Percentiles rank a stretch among this genome's conserved stretches.
phyloP scores from a whole-genome alignment of 805 yeast species.

The Starmerella geochares region DNA sequence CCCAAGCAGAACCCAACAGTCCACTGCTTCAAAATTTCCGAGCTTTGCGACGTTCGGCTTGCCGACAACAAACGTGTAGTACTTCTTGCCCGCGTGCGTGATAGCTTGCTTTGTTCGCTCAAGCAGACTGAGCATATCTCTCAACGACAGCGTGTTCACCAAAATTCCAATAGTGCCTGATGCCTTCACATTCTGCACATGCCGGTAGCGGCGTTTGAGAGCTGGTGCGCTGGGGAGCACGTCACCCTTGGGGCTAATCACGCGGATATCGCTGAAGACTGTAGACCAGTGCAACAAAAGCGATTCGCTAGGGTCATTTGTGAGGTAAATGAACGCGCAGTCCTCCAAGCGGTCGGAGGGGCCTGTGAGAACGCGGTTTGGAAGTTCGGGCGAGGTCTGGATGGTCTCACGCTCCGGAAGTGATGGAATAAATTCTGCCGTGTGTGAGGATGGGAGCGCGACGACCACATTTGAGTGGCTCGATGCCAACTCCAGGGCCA shows the following conservation, averaged over 20 bases:
- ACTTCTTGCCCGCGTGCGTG: constrained; percentile 72
- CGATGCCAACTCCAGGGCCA: constrained; percentile 30
- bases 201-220: constrained; percentile 70
- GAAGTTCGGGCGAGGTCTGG: constrained; percentile 6
- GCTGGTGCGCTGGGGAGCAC: constrained; percentile 47
- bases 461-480: constrained; percentile 30
- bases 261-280: constrained; percentile 36
- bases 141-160: constrained; percentile 77
- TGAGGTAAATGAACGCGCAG: constrained; percentile 12
- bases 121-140: constrained; percentile 60
- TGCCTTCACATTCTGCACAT: constrained; percentile 78
- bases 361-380: constrained; percentile 17
- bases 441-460: constrained; percentile 21
- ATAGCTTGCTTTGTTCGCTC: constrained; percentile 52
- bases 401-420: constrained; percentile 3
- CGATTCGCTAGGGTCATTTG: constrained; percentile 64
- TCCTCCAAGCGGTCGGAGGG: neutral
- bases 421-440: constrained; percentile 20
- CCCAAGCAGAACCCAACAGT: constrained; percentile 88
- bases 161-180: constrained; percentile 88
- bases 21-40: constrained; percentile 91
- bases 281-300: constrained; percentile 67
- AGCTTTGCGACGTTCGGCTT: constrained; percentile 95
- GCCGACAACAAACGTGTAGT: constrained; percentile 90
- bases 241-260: constrained; percentile 11